A percentile compares a stretch with the other conserved stretches of the same genome.
Conservation (phyloP, 176 grass and related monocot genomes). For the Eleusine indica region DNA sequence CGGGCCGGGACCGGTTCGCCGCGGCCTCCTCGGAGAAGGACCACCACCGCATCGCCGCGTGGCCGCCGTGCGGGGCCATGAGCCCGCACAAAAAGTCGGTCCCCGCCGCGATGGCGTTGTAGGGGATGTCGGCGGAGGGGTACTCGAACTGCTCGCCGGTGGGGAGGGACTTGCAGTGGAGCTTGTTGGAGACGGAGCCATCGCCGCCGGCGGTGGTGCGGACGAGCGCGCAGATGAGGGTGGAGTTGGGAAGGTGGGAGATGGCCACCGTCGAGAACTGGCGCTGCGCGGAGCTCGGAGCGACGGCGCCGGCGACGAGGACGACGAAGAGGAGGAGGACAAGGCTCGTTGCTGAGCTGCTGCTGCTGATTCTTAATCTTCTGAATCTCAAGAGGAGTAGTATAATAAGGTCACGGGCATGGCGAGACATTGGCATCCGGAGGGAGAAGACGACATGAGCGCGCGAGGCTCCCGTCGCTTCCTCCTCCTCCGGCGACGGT, state of each 20-base stretch:
- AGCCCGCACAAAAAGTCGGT: conserved; percentile 76
- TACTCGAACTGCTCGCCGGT: conserved; percentile 27
- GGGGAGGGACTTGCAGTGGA: conserved; percentile 59
- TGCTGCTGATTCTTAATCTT: not conserved
- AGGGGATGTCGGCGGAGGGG: conserved; percentile 49
- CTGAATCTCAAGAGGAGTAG: not conserved
- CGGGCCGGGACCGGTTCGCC: conserved; percentile 15
- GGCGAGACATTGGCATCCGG: conserved; percentile 43
- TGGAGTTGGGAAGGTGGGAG: conserved; percentile 39
- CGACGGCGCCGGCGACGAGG: not conserved
- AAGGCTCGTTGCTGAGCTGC: not conserved
- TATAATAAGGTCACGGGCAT: not conserved
- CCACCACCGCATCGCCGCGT: conserved; percentile 89
- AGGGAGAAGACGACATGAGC: conserved; percentile 53
- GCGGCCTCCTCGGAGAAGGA: conserved; percentile 39
- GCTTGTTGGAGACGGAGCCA: conserved; percentile 44
- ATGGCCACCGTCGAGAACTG: conserved; percentile 72
- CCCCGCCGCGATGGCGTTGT: conserved; percentile 75
- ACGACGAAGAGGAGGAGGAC: not conserved
- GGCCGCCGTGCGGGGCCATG: conserved; percentile 29
- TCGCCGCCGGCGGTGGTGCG: not conserved
- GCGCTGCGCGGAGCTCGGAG: conserved; percentile 14
- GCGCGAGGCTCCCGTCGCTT: conserved; percentile 18
- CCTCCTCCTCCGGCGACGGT: not conserved
- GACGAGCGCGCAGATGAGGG: conserved; percentile 72